Evolutionary conservation across 2,329 filamentous ascomycete genomes (phyloP), one percentile per base, ranked within the genome.

Genomic region (Arthrobotrys pseudoclavata): DNA sequence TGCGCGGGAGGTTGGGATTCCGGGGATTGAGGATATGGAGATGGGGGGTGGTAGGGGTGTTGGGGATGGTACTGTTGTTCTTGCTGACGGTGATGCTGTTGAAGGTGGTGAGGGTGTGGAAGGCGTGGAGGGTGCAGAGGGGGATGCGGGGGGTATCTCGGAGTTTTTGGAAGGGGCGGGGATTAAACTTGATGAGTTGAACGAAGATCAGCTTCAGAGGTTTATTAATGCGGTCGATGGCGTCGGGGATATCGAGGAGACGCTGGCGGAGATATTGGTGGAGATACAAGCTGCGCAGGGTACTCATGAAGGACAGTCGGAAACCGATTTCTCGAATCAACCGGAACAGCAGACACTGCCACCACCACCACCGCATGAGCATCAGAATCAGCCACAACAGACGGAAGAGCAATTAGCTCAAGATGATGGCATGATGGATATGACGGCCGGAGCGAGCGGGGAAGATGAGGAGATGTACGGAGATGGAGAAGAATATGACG

Each of bases 211-310:
- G 22, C 24, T 76, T 20, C 72, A 76, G 26, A 76, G 66, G 52
- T 76, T 76, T 37, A 76, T 76, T n/a, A 76, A 76, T 55, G 72
- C 72, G n/a, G 66, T 76, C 29, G 69, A 64, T 26, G 53, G 66
- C 2, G 60, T 67, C 15, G 72, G 67, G 6, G 72, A 76, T 53
- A 70, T 76, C n/a, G 66, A 67, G 31, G 60, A 66, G 10, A 55
- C 69, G 6, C 6, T 76, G 4, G 66, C 72, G 18, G 66, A 66
- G 9, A 47, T 76, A 10, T 13, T 76, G 4, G 66, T 60, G 18
- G 66, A 69, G 20, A 76, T 76, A 42, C 66, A 67, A 3, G 37
- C 45, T 13, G 42, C 48, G 29, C 70, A 75, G 24, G 40, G 29
- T 7, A 40, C 3, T 15, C 20, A 29, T 15, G 42, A 52, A 1